phyloP scores from a whole-genome alignment of 108 stramenopile genomes.

The Fistulifera pelliculosa region DNA sequence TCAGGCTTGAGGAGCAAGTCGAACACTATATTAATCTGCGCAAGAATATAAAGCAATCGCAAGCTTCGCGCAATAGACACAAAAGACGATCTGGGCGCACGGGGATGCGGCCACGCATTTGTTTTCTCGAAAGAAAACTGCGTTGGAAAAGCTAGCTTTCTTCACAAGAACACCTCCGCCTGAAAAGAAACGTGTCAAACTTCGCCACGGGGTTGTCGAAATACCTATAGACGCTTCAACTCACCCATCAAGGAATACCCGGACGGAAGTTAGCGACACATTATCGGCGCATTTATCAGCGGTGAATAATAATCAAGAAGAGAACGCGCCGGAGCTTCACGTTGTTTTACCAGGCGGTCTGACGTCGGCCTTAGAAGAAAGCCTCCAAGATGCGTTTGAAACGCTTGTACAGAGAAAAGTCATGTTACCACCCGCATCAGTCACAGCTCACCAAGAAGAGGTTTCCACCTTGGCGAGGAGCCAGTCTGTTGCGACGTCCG shows the following conservation, averaged over 20 bases:
- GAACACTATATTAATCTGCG: background rate
- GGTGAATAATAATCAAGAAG: background rate
- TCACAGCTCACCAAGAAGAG: too few relatives aligned
- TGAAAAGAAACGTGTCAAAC: background rate
- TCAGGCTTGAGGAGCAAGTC: background rate
- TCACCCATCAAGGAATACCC: background rate
- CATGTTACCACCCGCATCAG: too few relatives aligned
- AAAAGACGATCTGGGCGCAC: background rate
- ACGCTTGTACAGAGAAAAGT: slow-evolving; percentile 3
- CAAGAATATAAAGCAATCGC: background rate
- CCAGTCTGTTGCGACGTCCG: too few relatives aligned
- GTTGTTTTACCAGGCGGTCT: background rate
- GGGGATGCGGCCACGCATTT: background rate
- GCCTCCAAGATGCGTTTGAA: slow-evolving; percentile 8
- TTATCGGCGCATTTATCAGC: background rate
- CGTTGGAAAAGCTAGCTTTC: background rate
- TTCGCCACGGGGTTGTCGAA: background rate
- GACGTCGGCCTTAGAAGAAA: background rate
- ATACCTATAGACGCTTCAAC: slow-evolving; percentile 1
- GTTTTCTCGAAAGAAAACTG: background rate
- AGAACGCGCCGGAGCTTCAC: background rate
- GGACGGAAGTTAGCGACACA: background rate
- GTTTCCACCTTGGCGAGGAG: too few relatives aligned
- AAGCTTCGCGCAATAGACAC: background rate
- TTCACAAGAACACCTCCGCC: too few relatives aligned